Base-by-base conservation (phyloP, 139 green algal genomes). In the Marvania coccoides region DNA sequence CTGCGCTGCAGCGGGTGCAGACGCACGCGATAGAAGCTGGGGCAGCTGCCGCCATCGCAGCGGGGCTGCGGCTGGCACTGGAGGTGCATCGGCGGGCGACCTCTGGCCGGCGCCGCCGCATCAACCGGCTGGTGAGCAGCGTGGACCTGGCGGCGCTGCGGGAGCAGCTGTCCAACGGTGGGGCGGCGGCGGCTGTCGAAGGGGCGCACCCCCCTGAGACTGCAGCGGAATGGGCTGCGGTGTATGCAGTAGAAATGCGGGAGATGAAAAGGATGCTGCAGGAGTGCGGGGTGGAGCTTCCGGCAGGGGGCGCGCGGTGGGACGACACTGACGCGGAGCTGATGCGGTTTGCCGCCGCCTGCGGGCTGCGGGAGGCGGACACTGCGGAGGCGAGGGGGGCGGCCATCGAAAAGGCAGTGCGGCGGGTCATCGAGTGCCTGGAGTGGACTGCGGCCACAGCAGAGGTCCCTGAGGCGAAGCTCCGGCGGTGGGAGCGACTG, bases 241-340 rank as follows among this genome's bases (percentile, higher is more conserved):
- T 73, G 29, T 72, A 61, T 35, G 7, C 24, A 2, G 33, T 40
- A 13, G 77, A 83, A 58, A 53, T 79, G 23, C 55, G 24, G 36
- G 77, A 84, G 65, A 79, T 84, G 70, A 47, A 42, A 59, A 67
- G 77, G 46, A 73, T 79, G 56, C 73, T 84, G 38, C 37, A 57
- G 30, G 63, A 58, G 37, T 68, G 54, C 35, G 57, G 54, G 2
- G 65, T 75, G 23, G 24, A 51, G 46, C 65, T 82, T 24, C 60
- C 69, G 3, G 2, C 30, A 1, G 42, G 19, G 19, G 42, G 42
- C 8, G 29, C 58, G 10, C 69, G 70, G 34, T 83, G 77, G 47
- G 48, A 67, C 42, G 33, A 13, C 37, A 63, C 31, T n/a, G 24
- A 77, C 46, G 65, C 76, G 12, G 77, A 84, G 69, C 69, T 84